Evolutionary conservation across 2,329 filamentous ascomycete species (phyloP), one percentile per base, ranked within the genome.

Genomic region (Furcasterigmium sp.): DNA sequence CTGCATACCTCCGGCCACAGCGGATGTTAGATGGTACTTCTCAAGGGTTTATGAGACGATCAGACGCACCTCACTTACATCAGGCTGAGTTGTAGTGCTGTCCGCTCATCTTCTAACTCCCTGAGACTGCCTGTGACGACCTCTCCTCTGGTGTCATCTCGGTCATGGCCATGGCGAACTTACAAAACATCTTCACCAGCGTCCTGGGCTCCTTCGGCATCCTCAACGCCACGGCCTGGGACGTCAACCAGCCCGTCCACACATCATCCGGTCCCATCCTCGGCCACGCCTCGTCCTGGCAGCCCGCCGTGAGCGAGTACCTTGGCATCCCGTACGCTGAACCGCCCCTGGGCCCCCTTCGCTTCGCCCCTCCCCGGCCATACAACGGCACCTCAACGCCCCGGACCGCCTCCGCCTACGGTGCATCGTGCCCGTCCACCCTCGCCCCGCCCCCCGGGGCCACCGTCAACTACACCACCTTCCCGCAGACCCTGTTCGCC

Each of bases 261-360:
- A 38, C 36, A n/a, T 25, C 36, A 8, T 38, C 36, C 11, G 36
- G 36, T 14, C 13, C 9, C 9, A 14, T 38, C 20, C 8, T 9
- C 2, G 36, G 36, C 13, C 36, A 38, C 20, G 25, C 21, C 14
- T 38, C 36, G 13, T 8, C 20, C 14, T 38, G 36, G 36, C 14
- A 38, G 21, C 36, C 36, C 4, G 18, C 13, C 10, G 36, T 38
- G 18, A 38, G 20, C 18, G 47, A 50, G 25, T 50, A 48, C 52
- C 56, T 76, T 3, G 73, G 72, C 1, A 70, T 82, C 3, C 78
- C 76, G 0, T 82, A 74, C 53, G 78, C 78, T 3, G 69, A 76
- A 48, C 58, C 62, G 21, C 58, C 63, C 3, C 68, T 75, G 26
- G 78, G 76, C 0, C 59, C 70, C 20, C 72, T 72, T 2, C 70